phyloP scores from a whole-genome alignment of 371 early-diverging fungal genomes.

The Choanephora cucurbitarum region DNA sequence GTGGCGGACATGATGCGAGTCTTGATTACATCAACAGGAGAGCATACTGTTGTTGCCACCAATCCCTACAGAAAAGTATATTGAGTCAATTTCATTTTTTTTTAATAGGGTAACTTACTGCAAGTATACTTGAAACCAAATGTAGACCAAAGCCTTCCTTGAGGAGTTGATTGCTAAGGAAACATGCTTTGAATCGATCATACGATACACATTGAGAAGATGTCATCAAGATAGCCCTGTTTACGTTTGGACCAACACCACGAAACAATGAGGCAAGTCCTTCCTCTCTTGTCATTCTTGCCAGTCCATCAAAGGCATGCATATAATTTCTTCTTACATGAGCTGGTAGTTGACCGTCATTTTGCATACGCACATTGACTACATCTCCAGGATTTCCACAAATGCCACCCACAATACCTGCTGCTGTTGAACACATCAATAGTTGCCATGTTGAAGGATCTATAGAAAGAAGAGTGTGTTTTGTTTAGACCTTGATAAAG shows the following conservation, averaged over 20 bases:
- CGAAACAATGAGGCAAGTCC: constrained; percentile 55
- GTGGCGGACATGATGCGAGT: constrained; percentile 71
- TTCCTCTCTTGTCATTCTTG: constrained; percentile 61
- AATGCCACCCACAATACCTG: constrained; percentile 67
- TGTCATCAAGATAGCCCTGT: constrained; percentile 68
- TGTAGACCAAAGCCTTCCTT: constrained; percentile 61
- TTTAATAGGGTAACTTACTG: too few species aligned
- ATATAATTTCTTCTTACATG: constrained; percentile 61
- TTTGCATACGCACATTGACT: constrained; percentile 72
- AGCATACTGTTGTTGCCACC: constrained; percentile 71
- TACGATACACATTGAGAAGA: constrained; percentile 65
- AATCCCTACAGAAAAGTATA: constrained; percentile 42
- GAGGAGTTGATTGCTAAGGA: constrained; percentile 47
- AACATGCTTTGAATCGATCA: constrained; percentile 56
- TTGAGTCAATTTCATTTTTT: too few species aligned
- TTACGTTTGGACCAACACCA: constrained; percentile 64
- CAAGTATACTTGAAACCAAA: constrained; percentile 61
- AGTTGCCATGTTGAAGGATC: constrained; percentile 48
- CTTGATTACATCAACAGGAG: constrained; percentile 76
- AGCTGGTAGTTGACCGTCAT: constrained; percentile 64
- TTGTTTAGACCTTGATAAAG: too few species aligned
- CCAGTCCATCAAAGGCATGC: constrained; percentile 66
- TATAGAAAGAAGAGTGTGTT: constrained; percentile 2
- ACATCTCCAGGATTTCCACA: constrained; percentile 80
- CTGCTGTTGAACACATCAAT: constrained; percentile 54